A percentile compares a stretch with the other conserved stretches of the same genome.
Evolutionary conservation across 2,329 filamentous ascomycete genomes (phyloP).

Genomic region (Fusarium burgessii): DNA sequence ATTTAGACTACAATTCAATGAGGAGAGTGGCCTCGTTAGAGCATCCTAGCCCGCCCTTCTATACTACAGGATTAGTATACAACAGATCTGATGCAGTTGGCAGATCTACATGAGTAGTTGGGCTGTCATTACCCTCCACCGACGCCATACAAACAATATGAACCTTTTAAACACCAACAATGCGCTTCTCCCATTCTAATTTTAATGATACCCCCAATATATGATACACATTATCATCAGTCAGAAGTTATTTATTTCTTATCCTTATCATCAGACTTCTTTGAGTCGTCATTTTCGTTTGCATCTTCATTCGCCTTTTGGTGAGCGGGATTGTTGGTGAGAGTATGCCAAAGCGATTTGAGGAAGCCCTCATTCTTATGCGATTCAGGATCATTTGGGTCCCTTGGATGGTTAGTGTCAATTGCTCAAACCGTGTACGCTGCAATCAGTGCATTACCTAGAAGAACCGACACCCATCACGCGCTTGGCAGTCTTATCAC

Average conservation of each 20-base stretch:
- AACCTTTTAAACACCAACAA: conserved; percentile 55
- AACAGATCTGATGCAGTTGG: conserved; percentile 43
- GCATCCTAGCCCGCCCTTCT: conserved; percentile 46
- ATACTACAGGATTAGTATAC: conserved; percentile 51
- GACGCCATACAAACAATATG: conserved; percentile 50
- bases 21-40: conserved; percentile 53
- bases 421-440: not conserved
- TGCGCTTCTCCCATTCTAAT: conserved; percentile 49
- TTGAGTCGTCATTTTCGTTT: conserved; percentile 38
- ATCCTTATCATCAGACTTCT: conserved; percentile 47
- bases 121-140: conserved; percentile 40
- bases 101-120: conserved; percentile 46
- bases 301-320: conserved; percentile 50
- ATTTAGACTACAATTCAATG: conserved; percentile 41
- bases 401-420: conserved; percentile 25
- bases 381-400: conserved; percentile 54
- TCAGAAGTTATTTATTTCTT: conserved; percentile 53
- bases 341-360: conserved; percentile 91
- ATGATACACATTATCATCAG: conserved; percentile 48
- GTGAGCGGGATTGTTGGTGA: conserved; percentile 80
- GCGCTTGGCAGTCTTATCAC: conserved; percentile 89
- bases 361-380: conserved; percentile 91
- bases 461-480: conserved; percentile 81
- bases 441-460: conserved; percentile 45
- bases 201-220: conserved; percentile 36